Evolutionary conservation across 2,329 filamentous ascomycete genomes (phyloP).

Genomic region (Diaporthe nobilis): DNA sequence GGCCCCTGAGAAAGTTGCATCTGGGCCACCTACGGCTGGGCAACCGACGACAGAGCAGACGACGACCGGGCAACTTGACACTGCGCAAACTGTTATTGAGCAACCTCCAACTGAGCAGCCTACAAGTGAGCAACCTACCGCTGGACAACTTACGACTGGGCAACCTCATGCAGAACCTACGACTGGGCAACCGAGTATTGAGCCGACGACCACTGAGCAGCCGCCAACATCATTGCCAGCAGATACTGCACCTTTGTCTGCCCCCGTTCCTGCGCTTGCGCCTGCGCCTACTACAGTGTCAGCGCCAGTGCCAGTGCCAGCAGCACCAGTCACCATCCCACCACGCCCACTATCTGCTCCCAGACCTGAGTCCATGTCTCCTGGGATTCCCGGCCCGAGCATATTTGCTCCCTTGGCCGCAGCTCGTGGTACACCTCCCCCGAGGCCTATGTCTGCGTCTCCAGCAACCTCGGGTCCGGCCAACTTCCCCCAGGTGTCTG

Average conservation of each 20-base stretch:
- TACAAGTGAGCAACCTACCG: not conserved
- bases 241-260: slow-evolving; percentile 41
- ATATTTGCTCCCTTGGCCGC: slow-evolving; percentile 43
- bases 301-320: slow-evolving; percentile 41
- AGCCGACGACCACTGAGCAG: not conserved
- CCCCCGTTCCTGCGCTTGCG: slow-evolving; percentile 44
- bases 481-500: not conserved
- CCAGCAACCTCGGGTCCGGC: slow-evolving; percentile 14
- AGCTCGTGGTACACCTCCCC: slow-evolving; percentile 39
- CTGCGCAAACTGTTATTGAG: not conserved
- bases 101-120: not conserved
- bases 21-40: not conserved
- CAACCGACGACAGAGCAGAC: not conserved
- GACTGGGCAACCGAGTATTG: not conserved
- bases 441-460: slow-evolving; percentile 24
- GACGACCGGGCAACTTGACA: not conserved
- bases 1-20: no score
- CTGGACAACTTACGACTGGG: not conserved
- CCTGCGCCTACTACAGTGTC: slow-evolving; percentile 36
- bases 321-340: slow-evolving; percentile 44
- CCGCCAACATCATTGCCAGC: slow-evolving; percentile 7
- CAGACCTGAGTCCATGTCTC: slow-evolving; percentile 11
- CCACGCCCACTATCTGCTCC: slow-evolving; percentile 40
- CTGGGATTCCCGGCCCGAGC: not conserved
- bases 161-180: not conserved